Evolutionary conservation across 768 basidiomycete genomes (phyloP).

Genomic region (Pleurotus platypus): DNA sequence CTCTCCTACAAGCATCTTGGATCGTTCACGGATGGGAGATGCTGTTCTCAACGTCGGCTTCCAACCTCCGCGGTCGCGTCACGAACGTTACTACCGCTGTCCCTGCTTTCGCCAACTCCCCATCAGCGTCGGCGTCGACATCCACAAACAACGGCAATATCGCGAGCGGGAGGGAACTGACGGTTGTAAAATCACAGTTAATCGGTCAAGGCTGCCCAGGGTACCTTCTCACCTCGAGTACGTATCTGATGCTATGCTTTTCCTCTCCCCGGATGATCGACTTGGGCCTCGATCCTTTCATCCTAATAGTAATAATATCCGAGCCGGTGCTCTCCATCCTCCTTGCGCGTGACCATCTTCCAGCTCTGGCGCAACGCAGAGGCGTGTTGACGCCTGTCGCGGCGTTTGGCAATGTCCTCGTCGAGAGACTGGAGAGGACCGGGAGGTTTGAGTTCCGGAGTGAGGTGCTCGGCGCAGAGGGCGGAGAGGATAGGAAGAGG

Average conservation of each 20-base stretch:
- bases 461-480: constrained; percentile 22
- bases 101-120: constrained; percentile 18
- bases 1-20: constrained; percentile 52
- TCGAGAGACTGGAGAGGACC: constrained; percentile 60
- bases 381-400: constrained; percentile 83
- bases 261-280: constrained; percentile 2
- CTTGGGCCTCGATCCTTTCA: too few species aligned
- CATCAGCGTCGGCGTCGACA: too few species aligned
- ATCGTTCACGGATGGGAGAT: not conserved
- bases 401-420: constrained; percentile 74
- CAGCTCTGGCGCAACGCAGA: constrained; percentile 55
- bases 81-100: constrained; percentile 71
- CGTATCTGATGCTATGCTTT: constrained; percentile 13
- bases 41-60: not conserved
- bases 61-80: constrained; percentile 20
- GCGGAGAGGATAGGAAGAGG: too few species aligned
- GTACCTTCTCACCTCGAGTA: constrained; percentile 58
- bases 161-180: constrained; percentile 9
- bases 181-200: constrained; percentile 58
- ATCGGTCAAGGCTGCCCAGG: constrained; percentile 76
- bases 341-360: constrained; percentile 51
- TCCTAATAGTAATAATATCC: constrained; percentile 56
- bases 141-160: too few species aligned
- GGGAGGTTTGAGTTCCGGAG: constrained; percentile 58
- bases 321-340: constrained; percentile 76